Evolutionary conservation across 441 rosid genomes (phyloP).

Genomic region (Arabidopsis lyrata): DNA sequence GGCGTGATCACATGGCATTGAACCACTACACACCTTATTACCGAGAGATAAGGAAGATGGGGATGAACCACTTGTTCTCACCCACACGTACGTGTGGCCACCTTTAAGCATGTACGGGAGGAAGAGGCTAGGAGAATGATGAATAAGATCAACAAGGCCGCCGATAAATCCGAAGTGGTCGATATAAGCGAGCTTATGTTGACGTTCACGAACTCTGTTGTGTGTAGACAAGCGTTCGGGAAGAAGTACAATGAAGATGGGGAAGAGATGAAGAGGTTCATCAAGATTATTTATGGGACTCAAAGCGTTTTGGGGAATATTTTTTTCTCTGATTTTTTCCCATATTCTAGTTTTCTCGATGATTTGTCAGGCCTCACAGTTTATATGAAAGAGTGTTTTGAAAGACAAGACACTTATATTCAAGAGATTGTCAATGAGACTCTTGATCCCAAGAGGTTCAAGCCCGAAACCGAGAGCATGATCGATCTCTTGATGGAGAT

Average conservation of each 20-base stretch:
- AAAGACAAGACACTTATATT: constrained; percentile 38
- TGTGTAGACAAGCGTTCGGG: constrained; percentile 48
- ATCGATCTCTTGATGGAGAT: constrained; percentile 43
- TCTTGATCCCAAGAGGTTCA: constrained; percentile 35
- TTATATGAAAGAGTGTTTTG: constrained; percentile 41
- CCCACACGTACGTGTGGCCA: constrained; percentile 54
- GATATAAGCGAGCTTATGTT: constrained; percentile 47
- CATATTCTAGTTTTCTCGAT: constrained; percentile 27
- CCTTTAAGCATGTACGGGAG: constrained; percentile 55
- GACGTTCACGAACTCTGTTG: constrained; percentile 41
- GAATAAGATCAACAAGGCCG: constrained; percentile 36
- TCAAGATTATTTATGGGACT: constrained; percentile 42
- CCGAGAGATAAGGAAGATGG: constrained; percentile 58
- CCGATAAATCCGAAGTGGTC: constrained; percentile 7
- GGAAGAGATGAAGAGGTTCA: constrained; percentile 44
- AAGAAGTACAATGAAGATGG: constrained; percentile 44
- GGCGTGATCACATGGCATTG: constrained; percentile 51
- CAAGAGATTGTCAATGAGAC: constrained; percentile 42
- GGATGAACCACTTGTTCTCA: constrained; percentile 56
- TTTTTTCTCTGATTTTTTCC: constrained; percentile 40
- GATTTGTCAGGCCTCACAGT: constrained; percentile 36
- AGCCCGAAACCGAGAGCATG: constrained; percentile 48
- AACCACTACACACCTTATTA: constrained; percentile 48
- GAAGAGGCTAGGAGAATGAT: constrained; percentile 55
- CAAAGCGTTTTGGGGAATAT: constrained; percentile 40